These are phyloP conservation scores for Cercospora sojina DNA, from an alignment of 2,329 filamentous ascomycete species.

Conservation along the genomic window DNA sequence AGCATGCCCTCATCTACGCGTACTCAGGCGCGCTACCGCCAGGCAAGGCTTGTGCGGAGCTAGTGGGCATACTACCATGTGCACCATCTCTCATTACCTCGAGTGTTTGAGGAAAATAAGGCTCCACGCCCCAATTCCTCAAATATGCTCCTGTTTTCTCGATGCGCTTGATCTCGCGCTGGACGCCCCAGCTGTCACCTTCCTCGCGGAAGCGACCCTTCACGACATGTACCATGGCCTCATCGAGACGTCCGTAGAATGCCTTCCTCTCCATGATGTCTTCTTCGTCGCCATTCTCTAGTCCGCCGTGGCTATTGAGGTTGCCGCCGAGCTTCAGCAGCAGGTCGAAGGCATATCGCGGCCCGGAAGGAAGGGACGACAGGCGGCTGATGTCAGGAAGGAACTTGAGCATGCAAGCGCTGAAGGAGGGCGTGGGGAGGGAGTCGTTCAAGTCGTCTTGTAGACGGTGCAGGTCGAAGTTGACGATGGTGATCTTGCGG, in stretches of 20 bases:
- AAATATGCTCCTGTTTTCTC: constrained; percentile 56
- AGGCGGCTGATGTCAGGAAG: constrained; percentile 54
- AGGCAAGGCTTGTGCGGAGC: constrained; percentile 7
- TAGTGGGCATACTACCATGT: constrained; percentile 3
- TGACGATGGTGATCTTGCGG: constrained; percentile 59
- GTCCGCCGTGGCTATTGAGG: constrained; percentile 55
- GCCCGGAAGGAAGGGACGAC: constrained; percentile 48
- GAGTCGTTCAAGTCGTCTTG: constrained; percentile 57
- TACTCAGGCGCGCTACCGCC: constrained; percentile 14
- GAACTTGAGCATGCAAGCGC: constrained; percentile 56
- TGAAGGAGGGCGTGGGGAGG: constrained; percentile 54
- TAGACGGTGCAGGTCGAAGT: constrained; percentile 57
- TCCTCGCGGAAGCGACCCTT: constrained; percentile 50
- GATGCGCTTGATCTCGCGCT: constrained; percentile 55
- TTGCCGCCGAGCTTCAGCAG: constrained; percentile 57
- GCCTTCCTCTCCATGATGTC: constrained; percentile 50
- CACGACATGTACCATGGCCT: constrained; percentile 55
- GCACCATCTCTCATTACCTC: constrained; percentile 48
- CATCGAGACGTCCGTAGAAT: constrained; percentile 52
- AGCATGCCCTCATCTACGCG: background rate
- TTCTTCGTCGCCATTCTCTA: constrained; percentile 50
- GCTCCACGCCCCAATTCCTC: constrained; percentile 53
- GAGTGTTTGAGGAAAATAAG: constrained; percentile 54
- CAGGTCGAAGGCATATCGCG: constrained; percentile 54
- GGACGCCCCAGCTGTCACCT: constrained; percentile 53